These are phyloP conservation scores for Syzygium grande DNA, from an alignment of 345 rosid genomes.

Conservation along the genomic window DNA sequence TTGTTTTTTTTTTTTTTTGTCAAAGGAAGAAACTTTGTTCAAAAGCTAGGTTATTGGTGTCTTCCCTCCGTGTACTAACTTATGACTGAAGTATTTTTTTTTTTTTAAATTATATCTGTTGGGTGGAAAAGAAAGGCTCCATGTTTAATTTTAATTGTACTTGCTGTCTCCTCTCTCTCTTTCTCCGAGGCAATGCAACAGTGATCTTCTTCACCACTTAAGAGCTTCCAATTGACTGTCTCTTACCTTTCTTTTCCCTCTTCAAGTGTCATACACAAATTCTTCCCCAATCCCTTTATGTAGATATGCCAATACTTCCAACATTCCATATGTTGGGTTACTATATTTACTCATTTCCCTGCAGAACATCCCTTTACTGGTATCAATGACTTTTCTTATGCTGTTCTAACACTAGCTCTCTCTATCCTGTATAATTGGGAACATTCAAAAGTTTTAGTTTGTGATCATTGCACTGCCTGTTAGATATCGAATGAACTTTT, in stretches of 20 bases:
- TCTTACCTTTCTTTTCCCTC: background rate
- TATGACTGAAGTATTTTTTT: background rate
- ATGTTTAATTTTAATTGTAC: background rate
- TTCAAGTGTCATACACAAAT: background rate
- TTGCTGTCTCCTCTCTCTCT: background rate
- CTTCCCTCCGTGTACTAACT: background rate
- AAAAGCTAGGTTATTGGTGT: background rate
- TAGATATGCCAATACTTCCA: background rate
- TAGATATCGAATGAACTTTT: background rate
- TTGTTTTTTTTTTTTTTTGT: background rate
- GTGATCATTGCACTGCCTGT: background rate
- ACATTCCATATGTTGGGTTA: background rate
- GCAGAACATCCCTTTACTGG: background rate
- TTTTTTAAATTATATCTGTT: background rate
- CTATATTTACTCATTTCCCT: background rate
- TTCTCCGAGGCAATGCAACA: background rate
- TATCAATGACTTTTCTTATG: background rate
- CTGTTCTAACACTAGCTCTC: background rate
- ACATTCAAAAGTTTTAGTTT: background rate
- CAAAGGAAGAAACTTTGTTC: conserved; percentile 10
- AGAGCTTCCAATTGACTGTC: background rate
- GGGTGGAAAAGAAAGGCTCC: background rate
- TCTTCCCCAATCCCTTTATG: background rate
- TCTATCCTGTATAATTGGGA: background rate
- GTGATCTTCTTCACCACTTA: background rate